A percentile compares a stretch with the other conserved stretches of the same genome.
These are phyloP conservation scores for Scalesia atractyloides DNA, from an alignment of 129 eudicot species.

Conservation along the genomic window DNA sequence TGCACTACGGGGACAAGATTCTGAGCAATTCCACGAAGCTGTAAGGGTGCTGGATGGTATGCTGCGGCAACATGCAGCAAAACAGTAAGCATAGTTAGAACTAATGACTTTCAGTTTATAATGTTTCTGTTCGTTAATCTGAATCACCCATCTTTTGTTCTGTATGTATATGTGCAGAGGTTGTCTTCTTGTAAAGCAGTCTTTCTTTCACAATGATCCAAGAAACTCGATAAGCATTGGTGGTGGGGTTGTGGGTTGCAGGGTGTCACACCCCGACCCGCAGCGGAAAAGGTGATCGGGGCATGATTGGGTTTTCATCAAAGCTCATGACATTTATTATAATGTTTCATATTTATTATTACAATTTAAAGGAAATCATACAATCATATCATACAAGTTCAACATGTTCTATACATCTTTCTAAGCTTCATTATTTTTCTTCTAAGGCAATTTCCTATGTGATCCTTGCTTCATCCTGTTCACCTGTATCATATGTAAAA, in stretches of 20 bases:
- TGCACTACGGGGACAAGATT: constrained; percentile 67
- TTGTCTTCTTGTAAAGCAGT: constrained; percentile 79
- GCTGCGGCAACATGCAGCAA: constrained; percentile 83
- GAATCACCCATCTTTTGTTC: not conserved
- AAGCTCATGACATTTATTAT: no score
- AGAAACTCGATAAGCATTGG: constrained; percentile 58
- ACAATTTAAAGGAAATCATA: no score
- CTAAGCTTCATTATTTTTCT: no score
- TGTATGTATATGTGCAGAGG: constrained; percentile 49
- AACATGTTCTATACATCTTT: no score
- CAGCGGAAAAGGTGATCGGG: no score
- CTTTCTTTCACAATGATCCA: constrained; percentile 70
- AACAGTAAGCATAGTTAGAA: constrained; percentile 51
- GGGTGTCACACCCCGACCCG: no score
- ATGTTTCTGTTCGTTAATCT: not conserved
- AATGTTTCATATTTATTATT: no score
- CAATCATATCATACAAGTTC: no score
- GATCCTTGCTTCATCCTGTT: no score
- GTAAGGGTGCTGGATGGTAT: constrained; percentile 69
- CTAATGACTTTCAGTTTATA: not conserved
- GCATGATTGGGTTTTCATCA: no score
- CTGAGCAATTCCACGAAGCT: constrained; percentile 77
- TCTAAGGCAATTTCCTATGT: no score
- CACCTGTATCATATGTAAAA: no score
- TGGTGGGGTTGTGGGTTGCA: constrained; percentile 69